Percentiles rank a stretch among this genome's conserved stretches.
Evolutionary conservation across 2,329 filamentous ascomycete species (phyloP).

Genomic region (Seiridium unicorne): DNA sequence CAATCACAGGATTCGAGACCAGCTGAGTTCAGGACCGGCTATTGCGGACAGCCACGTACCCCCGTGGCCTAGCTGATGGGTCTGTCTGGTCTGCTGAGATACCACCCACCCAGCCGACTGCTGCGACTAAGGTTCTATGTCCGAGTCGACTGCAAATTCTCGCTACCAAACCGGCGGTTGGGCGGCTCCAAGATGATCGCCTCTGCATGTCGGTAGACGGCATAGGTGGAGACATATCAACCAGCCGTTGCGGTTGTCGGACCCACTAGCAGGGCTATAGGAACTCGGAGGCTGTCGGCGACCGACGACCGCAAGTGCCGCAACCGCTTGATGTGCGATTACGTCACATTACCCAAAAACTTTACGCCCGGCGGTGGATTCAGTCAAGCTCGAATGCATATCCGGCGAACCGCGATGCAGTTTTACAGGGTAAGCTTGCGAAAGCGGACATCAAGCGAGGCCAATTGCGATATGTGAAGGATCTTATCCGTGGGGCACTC

Average conservation of each 20-base stretch:
- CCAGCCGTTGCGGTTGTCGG: conserved; percentile 2
- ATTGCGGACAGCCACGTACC: too few species aligned
- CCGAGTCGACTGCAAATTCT: background rate
- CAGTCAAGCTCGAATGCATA: background rate
- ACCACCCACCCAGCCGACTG: too few species aligned
- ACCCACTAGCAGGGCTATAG: background rate
- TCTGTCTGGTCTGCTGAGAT: too few species aligned
- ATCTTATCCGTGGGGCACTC: conserved; percentile 4
- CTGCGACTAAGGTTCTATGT: too few species aligned
- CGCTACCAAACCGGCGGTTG: background rate
- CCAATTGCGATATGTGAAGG: background rate
- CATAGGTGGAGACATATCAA: background rate
- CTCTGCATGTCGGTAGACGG: background rate
- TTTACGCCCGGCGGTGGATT: conserved; percentile 1
- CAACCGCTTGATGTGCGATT: too few species aligned
- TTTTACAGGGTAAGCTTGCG: conserved; percentile 1
- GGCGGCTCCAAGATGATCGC: background rate
- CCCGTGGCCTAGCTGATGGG: too few species aligned
- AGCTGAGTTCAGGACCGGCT: too few species aligned
- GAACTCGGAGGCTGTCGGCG: background rate
- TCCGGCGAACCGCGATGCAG: too few species aligned
- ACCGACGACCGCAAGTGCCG: background rate
- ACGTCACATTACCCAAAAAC: background rate
- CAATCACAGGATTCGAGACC: too few species aligned
- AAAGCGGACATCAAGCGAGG: background rate